Conservation (phyloP, 2,329 filamentous ascomycete species). For the Eurotiales sp. region DNA sequence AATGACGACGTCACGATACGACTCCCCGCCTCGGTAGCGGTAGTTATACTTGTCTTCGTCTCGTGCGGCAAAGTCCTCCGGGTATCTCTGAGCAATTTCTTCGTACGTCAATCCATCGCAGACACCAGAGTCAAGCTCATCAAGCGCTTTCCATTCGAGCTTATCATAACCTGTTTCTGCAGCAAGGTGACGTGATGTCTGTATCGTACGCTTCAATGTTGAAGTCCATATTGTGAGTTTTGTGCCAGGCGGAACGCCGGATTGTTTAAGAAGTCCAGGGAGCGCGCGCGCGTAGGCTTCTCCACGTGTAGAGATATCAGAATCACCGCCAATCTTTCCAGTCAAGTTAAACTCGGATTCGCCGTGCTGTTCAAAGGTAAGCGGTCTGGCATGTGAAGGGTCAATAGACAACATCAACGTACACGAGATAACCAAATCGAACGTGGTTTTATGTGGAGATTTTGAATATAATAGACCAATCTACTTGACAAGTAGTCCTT, state of each 20-base stretch:
- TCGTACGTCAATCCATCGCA: slow-evolving; percentile 96
- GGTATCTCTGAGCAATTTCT: slow-evolving; percentile 85
- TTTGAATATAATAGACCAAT: slow-evolving; percentile 98
- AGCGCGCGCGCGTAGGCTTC: slow-evolving; percentile 82
- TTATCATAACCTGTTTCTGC: slow-evolving; percentile 72
- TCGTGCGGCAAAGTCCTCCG: slow-evolving; percentile 90
- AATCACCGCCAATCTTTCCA: slow-evolving; percentile 90
- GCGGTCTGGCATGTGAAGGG: background rate
- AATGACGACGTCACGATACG: slow-evolving; percentile 94
- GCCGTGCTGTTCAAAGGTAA: slow-evolving; percentile 63
- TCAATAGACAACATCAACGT: slow-evolving; percentile 36
- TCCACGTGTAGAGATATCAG: slow-evolving; percentile 78
- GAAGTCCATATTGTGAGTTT: slow-evolving; percentile 72
- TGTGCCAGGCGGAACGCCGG: slow-evolving; percentile 67
- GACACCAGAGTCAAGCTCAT: slow-evolving; percentile 93
- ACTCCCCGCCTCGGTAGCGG: slow-evolving; percentile 93
- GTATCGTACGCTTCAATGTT: slow-evolving; percentile 78
- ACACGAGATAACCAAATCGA: slow-evolving; percentile 95
- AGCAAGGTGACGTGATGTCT: slow-evolving; percentile 80
- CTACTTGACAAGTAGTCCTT: slow-evolving; percentile 94
- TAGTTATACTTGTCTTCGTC: slow-evolving; percentile 99
- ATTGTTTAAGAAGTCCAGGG: slow-evolving; percentile 78
- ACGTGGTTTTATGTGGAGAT: slow-evolving; percentile 91
- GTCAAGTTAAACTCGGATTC: slow-evolving; percentile 90
- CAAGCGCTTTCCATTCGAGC: slow-evolving; percentile 96